These are phyloP conservation scores for Nigrograna mackinnonii DNA, from an alignment of 2,329 filamentous ascomycete species.

Conservation along the genomic window DNA sequence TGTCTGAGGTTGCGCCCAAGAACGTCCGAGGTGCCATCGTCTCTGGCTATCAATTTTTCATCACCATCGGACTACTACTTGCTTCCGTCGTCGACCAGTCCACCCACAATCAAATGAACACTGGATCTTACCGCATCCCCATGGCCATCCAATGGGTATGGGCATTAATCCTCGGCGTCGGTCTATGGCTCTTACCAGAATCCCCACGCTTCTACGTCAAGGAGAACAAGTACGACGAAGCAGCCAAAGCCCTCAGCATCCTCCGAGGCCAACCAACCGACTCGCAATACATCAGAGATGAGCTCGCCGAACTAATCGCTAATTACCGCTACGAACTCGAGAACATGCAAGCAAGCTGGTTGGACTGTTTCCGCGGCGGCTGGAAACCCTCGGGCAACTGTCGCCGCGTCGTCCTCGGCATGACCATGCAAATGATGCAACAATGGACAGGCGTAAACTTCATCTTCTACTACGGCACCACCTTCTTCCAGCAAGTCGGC, in stretches of 20 bases:
- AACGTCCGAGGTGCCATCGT: constrained; percentile 80
- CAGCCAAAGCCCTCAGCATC: constrained; percentile 63
- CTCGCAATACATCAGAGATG: constrained; percentile 75
- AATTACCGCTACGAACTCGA: constrained; percentile 80
- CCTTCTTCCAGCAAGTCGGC: constrained; percentile 79
- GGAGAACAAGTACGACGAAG: constrained; percentile 69
- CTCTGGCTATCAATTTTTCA: constrained; percentile 82
- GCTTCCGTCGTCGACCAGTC: constrained; percentile 76
- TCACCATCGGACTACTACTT: constrained; percentile 77
- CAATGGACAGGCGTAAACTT: constrained; percentile 60
- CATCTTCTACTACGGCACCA: constrained; percentile 62
- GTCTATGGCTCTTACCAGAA: constrained; percentile 78
- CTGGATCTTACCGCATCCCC: constrained; percentile 73
- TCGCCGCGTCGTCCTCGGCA: constrained; percentile 51
- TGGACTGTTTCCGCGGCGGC: constrained; percentile 63
- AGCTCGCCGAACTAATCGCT: constrained; percentile 84
- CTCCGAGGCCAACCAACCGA: constrained; percentile 75
- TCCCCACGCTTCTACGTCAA: constrained; percentile 86
- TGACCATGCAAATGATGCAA: constrained; percentile 55
- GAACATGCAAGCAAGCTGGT: constrained; percentile 65
- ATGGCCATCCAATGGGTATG: constrained; percentile 81
- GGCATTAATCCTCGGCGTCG: constrained; percentile 73
- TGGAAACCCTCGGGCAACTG: constrained; percentile 57
- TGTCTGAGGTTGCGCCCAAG: constrained; percentile 75
- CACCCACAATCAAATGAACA: constrained; percentile 64